Percentiles rank a stretch among this genome's conserved stretches.
Evolutionary conservation across 73 alveolate genomes (phyloP).

Genomic region (Stentor roeselii): DNA sequence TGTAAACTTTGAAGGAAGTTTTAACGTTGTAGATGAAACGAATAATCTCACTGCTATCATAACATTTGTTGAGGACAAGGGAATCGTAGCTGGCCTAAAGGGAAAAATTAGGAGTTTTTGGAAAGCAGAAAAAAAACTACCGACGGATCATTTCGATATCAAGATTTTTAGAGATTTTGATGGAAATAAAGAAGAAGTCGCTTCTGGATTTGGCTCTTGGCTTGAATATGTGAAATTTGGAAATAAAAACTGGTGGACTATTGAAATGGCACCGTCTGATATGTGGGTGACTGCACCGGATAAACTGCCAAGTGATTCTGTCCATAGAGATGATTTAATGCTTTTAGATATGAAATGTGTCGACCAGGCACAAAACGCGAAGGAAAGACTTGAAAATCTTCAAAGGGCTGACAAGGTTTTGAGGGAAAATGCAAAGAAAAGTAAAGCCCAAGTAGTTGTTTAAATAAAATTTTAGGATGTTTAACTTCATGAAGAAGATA

Average conservation of each 20-base stretch:
- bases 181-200: background rate
- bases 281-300: background rate
- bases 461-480: too few relatives aligned
- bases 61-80: conserved; percentile 19
- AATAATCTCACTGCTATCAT: conserved; percentile 47
- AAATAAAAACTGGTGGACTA: conserved; percentile 55
- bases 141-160: background rate
- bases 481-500: too few relatives aligned
- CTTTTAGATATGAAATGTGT: conserved; percentile 35
- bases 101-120: background rate
- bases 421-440: too few relatives aligned
- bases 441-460: too few relatives aligned
- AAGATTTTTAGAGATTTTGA: background rate
- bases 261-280: conserved; percentile 36
- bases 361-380: conserved; percentile 59
- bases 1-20: conserved; percentile 49
- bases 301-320: conserved; percentile 78
- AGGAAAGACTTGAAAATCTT: conserved; percentile 72
- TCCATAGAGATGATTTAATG: conserved; percentile 86
- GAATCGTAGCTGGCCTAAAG: background rate
- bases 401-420: conserved; percentile 82
- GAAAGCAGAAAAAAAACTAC: background rate
- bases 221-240: conserved; percentile 39
- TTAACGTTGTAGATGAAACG: conserved; percentile 40
- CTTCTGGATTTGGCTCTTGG: conserved; percentile 56